A percentile compares a stretch with the other conserved stretches of the same genome.
Evolutionary conservation across 441 rosid species (phyloP).

Genomic region (Monsonia emarginata): DNA sequence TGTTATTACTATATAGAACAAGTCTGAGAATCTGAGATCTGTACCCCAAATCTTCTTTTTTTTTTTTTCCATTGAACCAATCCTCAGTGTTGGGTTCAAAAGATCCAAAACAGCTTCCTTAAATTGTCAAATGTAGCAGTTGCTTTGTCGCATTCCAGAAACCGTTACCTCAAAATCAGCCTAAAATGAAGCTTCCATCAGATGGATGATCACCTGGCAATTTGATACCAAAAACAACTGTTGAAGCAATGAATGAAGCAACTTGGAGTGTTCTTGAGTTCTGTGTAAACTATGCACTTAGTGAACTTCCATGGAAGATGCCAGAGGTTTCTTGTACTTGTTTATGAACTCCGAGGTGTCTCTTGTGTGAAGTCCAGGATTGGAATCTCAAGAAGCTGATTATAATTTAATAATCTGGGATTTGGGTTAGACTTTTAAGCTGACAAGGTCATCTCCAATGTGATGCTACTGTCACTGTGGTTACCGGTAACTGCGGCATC

Average conservation of each 20-base stretch:
- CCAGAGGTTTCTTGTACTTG: neutral
- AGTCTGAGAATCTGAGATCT: conserved; percentile 4
- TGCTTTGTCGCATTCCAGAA: neutral
- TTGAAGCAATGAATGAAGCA: too few relatives aligned
- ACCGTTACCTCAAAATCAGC: neutral
- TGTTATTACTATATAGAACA: conserved; percentile 6
- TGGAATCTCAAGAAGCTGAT: conserved; percentile 17
- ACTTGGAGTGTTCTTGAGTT: neutral
- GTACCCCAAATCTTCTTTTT: conserved; percentile 12
- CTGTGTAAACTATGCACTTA: neutral
- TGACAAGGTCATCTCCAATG: too few relatives aligned
- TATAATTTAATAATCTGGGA: neutral
- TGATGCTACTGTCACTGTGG: too few relatives aligned
- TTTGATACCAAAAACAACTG: neutral
- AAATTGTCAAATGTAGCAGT: neutral
- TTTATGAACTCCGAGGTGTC: conserved; percentile 15
- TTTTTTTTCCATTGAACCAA: conserved; percentile 12
- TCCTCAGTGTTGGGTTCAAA: conserved; percentile 12
- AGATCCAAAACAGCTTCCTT: conserved; percentile 17
- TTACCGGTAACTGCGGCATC: too few relatives aligned
- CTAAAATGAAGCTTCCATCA: neutral
- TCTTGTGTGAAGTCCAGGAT: neutral
- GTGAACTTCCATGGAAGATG: conserved; percentile 13
- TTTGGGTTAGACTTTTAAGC: neutral
- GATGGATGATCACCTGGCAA: neutral